Evolutionary conservation across 2,329 filamentous ascomycete genomes (phyloP).

Genomic region (Pseudogymnoascus sp.): DNA sequence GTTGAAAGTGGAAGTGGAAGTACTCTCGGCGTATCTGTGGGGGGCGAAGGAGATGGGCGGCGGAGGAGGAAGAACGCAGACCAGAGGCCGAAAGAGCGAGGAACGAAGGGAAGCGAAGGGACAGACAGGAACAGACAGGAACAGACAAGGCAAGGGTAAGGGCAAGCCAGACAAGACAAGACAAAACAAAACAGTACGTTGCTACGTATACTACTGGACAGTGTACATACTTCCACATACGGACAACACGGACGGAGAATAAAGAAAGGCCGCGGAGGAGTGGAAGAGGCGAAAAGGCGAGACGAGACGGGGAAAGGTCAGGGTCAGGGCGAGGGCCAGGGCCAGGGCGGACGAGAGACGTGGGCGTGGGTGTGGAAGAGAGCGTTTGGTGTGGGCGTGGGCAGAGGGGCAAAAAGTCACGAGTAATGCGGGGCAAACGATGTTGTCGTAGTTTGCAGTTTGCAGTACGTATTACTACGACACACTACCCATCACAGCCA

Average conservation of each 20-base stretch:
- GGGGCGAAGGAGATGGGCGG: background rate
- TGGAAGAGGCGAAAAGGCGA: background rate
- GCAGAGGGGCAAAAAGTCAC: background rate
- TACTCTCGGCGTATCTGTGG: background rate
- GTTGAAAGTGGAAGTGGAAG: too few species aligned
- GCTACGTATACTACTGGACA: too few species aligned
- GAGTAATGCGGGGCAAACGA: background rate
- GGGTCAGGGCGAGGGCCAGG: background rate
- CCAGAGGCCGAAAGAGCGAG: background rate
- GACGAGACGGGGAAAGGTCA: background rate
- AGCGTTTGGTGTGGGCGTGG: too few species aligned
- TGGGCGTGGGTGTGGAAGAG: too few species aligned
- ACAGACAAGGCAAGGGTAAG: too few species aligned
- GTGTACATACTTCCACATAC: too few species aligned
- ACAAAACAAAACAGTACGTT: too few species aligned
- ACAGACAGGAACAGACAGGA: too few species aligned
- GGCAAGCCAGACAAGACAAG: too few species aligned
- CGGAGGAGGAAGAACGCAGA: background rate
- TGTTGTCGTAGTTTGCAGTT: background rate
- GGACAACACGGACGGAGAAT: background rate
- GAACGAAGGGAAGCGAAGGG: too few species aligned
- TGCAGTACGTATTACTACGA: background rate
- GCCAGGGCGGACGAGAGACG: too few species aligned
- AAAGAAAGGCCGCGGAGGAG: background rate
- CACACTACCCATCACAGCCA: background rate